Percentiles rank a stretch among this genome's conserved stretches.
Evolutionary conservation across 2,329 filamentous ascomycete genomes (phyloP).

Genomic region (Thyridium curvatum): DNA sequence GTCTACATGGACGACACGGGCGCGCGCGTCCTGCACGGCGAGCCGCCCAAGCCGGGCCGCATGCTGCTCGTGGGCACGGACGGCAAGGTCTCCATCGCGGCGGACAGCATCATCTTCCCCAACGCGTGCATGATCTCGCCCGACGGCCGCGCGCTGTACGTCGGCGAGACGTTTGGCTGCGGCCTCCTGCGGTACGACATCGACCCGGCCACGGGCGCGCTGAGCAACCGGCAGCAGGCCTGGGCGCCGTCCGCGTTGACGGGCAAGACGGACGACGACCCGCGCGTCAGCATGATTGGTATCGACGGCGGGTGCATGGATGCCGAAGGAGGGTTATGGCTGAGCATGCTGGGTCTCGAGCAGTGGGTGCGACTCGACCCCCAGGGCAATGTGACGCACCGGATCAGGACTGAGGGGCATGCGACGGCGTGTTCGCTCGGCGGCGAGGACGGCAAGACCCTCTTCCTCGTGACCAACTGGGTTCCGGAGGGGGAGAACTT

Average conservation of each 20-base stretch:
- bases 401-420: background rate
- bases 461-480: background rate
- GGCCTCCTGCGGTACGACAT: background rate
- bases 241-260: background rate
- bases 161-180: conserved; percentile 1
- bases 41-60: background rate
- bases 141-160: background rate
- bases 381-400: background rate
- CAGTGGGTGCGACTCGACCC: background rate
- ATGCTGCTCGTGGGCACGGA: background rate
- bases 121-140: background rate
- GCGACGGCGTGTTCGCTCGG: conserved; percentile 1
- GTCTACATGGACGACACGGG: conserved; percentile 2
- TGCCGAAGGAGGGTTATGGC: conserved; percentile 1
- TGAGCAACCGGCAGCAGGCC: background rate
- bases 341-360: background rate
- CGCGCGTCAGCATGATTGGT: background rate
- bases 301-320: conserved; percentile 2
- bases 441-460: conserved; percentile 1
- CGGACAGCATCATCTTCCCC: conserved; percentile 1
- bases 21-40: conserved; percentile 1
- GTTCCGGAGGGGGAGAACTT: background rate
- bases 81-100: background rate
- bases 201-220: background rate
- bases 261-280: background rate